Conservation (phyloP, 1,139 yeast species). For the Suhomyces coccinellae region DNA sequence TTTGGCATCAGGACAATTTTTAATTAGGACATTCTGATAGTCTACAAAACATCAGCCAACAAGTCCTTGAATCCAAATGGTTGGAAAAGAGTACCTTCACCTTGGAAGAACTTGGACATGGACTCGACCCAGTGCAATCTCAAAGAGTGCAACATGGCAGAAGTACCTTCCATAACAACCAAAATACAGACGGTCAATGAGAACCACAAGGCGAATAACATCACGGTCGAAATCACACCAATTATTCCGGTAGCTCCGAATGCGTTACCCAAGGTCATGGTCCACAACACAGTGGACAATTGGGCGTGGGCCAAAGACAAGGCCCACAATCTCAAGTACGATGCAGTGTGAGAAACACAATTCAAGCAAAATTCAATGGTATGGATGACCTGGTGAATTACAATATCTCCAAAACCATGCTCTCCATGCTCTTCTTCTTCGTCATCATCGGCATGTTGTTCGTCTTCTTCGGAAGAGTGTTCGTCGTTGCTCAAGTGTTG, state of each 20-base stretch:
- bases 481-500: conserved; percentile 24
- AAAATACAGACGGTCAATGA: conserved; percentile 68
- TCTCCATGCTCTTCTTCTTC: conserved; percentile 56
- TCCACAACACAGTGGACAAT: conserved; percentile 71
- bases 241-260: conserved; percentile 50
- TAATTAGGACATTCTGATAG: not conserved
- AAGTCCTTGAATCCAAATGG: conserved; percentile 61
- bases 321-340: conserved; percentile 78
- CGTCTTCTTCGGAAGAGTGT: conserved; percentile 16
- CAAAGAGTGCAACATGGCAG: conserved; percentile 82
- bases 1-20: not conserved
- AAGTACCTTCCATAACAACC: conserved; percentile 84
- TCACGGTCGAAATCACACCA: conserved; percentile 55
- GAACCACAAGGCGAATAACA: conserved; percentile 79
- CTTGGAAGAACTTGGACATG: conserved; percentile 82
- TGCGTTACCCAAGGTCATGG: conserved; percentile 69
- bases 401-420: conserved; percentile 67
- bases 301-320: conserved; percentile 78
- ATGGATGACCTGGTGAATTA: conserved; percentile 79
- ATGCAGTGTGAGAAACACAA: conserved; percentile 79
- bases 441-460: conserved; percentile 47
- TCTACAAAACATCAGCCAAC: conserved; percentile 31
- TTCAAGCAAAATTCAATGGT: conserved; percentile 78
- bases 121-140: conserved; percentile 89
- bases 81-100: conserved; percentile 71